Percentiles rank a stretch among this genome's conserved stretches.
Evolutionary conservation across 176 grass and related monocot species (phyloP).

Genomic region (Triticum dicoccoides): DNA sequence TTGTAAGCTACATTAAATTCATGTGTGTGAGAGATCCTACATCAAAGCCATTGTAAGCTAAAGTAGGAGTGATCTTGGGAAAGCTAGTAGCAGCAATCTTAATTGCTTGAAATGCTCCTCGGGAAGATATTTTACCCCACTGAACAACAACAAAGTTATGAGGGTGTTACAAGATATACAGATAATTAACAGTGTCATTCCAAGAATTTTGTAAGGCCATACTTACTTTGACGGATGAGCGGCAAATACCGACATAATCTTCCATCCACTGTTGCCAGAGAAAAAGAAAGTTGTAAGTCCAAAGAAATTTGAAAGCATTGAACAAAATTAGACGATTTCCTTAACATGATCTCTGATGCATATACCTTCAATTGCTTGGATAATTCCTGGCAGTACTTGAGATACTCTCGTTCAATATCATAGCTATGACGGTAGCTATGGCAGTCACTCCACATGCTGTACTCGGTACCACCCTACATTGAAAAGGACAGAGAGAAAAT

Average conservation of each 20-base stretch:
- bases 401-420: neutral
- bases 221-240: neutral
- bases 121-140: neutral
- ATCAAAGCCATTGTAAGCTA: neutral
- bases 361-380: neutral
- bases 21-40: neutral
- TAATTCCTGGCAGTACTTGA: neutral
- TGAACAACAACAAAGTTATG: neutral
- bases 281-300: neutral
- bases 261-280: conserved; percentile 1
- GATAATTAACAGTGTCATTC: neutral
- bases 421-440: neutral
- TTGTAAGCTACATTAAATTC: neutral
- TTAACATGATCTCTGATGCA: neutral
- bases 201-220: neutral
- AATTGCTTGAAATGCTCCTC: neutral
- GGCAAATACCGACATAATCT: neutral
- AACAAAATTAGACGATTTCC: neutral
- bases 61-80: neutral
- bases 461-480: neutral
- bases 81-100: neutral
- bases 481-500: neutral
- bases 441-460: neutral
- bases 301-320: neutral
- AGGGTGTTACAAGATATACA: neutral